phyloP scores from a whole-genome alignment of 2,329 filamentous ascomycete species.

The Microdochium nivale region DNA sequence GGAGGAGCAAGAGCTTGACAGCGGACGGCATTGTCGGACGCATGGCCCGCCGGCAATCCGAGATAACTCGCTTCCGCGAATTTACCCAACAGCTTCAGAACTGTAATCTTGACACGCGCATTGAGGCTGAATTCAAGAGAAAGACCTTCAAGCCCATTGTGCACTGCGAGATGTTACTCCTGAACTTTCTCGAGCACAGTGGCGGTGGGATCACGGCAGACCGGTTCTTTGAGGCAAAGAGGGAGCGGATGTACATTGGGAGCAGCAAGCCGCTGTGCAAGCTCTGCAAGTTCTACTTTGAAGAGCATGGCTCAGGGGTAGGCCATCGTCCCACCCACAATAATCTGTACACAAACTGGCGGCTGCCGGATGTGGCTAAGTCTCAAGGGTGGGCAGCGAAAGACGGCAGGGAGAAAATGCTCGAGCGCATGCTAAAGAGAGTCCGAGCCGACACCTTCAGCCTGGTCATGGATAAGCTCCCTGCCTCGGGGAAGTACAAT shows the following conservation, averaged over 20 bases:
- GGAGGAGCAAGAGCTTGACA: not conserved
- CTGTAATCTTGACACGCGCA: conserved; percentile 6
- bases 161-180: conserved; percentile 11
- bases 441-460: conserved; percentile 2
- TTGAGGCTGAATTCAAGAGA: not conserved
- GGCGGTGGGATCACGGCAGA: conserved; percentile 1
- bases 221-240: conserved; percentile 7
- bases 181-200: conserved; percentile 6
- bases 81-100: conserved; percentile 4
- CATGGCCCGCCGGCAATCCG: conserved; percentile 3
- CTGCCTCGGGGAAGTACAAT: not conserved
- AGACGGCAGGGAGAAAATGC: conserved; percentile 1
- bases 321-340: conserved; percentile 6
- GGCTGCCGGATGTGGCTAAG: conserved; percentile 7
- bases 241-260: conserved; percentile 11
- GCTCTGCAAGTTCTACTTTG: conserved; percentile 13
- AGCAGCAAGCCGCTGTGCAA: conserved; percentile 13
- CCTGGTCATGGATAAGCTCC: not conserved
- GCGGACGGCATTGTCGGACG: conserved; percentile 9
- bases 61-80: not conserved
- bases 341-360: conserved; percentile 12
- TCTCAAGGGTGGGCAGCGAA: not conserved
- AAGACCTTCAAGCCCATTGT: conserved; percentile 7
- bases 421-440: conserved; percentile 1
- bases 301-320: conserved; percentile 4